Conservation (phyloP, 139 green algal species). For the Dunaliella primolecta region DNA sequence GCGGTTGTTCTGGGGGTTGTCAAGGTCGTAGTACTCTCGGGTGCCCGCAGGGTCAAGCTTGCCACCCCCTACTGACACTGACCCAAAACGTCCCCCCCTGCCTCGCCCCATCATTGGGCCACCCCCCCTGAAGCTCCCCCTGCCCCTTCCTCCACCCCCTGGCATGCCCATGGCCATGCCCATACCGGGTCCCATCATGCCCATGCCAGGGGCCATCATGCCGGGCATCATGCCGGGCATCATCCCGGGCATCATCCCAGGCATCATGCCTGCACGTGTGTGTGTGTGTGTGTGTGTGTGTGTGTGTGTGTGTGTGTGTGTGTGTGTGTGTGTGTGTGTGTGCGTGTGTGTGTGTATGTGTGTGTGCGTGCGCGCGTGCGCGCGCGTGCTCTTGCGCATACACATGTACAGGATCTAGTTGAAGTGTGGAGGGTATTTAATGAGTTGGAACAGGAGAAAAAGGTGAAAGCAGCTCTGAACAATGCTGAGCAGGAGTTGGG, state of each 20-base stretch:
- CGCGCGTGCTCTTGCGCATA: too few species aligned
- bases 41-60: slow-evolving; percentile 32
- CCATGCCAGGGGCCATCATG: slow-evolving; percentile 10
- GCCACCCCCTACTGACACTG: slow-evolving; percentile 6
- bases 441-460: too few species aligned
- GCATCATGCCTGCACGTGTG: not conserved
- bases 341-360: slow-evolving; percentile 39
- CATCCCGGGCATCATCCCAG: slow-evolving; percentile 19
- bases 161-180: slow-evolving; percentile 17
- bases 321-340: not conserved
- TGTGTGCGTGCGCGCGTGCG: too few species aligned
- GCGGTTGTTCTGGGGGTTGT: slow-evolving; percentile 80
- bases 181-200: slow-evolving; percentile 13
- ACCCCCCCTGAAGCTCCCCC: not conserved
- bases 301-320: not conserved
- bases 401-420: too few species aligned
- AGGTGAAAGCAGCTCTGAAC: too few species aligned
- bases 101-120: slow-evolving; percentile 10
- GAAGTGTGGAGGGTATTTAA: too few species aligned
- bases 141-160: not conserved
- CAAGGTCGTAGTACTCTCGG: slow-evolving; percentile 77
- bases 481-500: too few species aligned
- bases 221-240: not conserved
- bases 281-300: not conserved
- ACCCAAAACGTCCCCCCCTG: slow-evolving; percentile 8